Evolutionary conservation across 2,329 filamentous ascomycete genomes (phyloP), one percentile per base, ranked within the genome.

Genomic region (Hawksworthiomyces lignivorus): DNA sequence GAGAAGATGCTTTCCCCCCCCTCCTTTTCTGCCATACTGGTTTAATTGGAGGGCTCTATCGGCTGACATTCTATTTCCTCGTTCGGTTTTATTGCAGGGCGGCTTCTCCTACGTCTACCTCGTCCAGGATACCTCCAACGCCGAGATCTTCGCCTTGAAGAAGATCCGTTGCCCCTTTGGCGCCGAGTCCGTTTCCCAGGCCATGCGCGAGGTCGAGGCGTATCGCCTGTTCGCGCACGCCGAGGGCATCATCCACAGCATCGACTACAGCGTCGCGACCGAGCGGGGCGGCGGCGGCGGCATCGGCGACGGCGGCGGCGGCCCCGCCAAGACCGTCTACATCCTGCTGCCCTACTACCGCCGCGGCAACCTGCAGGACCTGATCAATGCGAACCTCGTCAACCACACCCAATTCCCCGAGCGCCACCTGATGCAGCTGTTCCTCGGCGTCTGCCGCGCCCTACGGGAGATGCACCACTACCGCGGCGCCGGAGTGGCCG

Each of bases 61-160:
- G n/a, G n/a, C n/a, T n/a, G n/a, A n/a, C n/a, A n/a, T n/a, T n/a
- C n/a, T n/a, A n/a, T n/a, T n/a, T n/a, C n/a, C n/a, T n/a, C n/a
- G n/a, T n/a, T n/a, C n/a, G n/a, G n/a, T n/a, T n/a, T n/a, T n/a
- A n/a, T n/a, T n/a, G n/a, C 44, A 90, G 84, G 92, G 92, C 60
- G 92, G 92, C 57, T 98, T 98, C 72, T 95, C 88, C 51, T 98
- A 97, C 65, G 92, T 98, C 54, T 98, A 98, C 67, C 85, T 98
- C 46, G 92, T 98, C 46, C 86, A 97, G 71, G 89, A 96, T 62
- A 90, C 84, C 36, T 72, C 78, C 41, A 84, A 80, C 39, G 84
- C 86, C 46, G 80, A 90, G 55, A 77, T 95, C 35, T 90, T 94
- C 62, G 92, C 92, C 15, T 80, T 97, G 48, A 98, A 98, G 67